Base-by-base conservation (phyloP, 345 rosid genomes). In the Barbarea vulgaris region DNA sequence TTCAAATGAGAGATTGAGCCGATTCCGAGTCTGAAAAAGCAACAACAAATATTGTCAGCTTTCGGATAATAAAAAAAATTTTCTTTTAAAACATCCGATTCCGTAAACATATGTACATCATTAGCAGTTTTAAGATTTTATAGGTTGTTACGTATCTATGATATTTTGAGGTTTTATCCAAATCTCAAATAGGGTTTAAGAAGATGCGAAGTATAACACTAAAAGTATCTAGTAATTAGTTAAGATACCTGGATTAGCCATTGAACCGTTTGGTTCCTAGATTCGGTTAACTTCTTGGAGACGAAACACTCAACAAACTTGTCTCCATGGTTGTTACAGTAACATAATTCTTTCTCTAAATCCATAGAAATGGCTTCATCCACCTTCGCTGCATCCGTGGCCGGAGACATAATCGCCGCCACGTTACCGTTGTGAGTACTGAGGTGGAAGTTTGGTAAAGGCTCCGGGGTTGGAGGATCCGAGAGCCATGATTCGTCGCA, bases 401-500 rank as follows among this genome's bases (percentile, higher is more conserved):
- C 56, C 24, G 56, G 69, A 52, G 28, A n/a, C n/a, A 46, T 46
- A 70, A 31, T 77, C 65, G 0, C 8, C 25, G 2, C 13, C 52
- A 36, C 21, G 44, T 70, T 5, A 44, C 30, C 10, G n/a, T 44
- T 25, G 15, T 36, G 11, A 42, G 9, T 7, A 48, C 19, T 25
- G 28, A 8, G 56, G 24, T 42, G 41, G 22, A 14, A 21, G 65
- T 62, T 56, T 70, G 61, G 55, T 15, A 28, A 2, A 46, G 72
- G 47, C 55, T 64, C 76, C 28, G 80, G 76, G 13, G 76, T 33
- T 27, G 28, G 3, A 51, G 75, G 66, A 56, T 25, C 27, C 44
- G 67, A 56, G 53, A 56, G 67, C 80, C 76, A 77, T 64, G 67
- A 56, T 36, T 77, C 80, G 17, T 77, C 76, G 22, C 80, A 77